phyloP scores from a whole-genome alignment of 2,329 filamentous ascomycete genomes.

The Fusarium secorum region DNA sequence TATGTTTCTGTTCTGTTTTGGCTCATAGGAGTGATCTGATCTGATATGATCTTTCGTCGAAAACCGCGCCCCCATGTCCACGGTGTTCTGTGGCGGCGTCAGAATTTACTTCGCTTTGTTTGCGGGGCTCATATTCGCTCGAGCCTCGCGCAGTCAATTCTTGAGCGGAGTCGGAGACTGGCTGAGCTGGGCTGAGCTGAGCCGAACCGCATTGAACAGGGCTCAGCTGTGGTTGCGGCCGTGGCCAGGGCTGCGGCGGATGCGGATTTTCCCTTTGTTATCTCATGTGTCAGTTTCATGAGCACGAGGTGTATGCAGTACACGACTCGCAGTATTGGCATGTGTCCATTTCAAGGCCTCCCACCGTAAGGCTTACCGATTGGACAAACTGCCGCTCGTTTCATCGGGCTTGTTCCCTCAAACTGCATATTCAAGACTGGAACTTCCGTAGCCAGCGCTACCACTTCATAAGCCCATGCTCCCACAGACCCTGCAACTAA shows the following conservation, averaged over 20 bases:
- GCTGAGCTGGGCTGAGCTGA: background rate
- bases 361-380: conserved; percentile 7
- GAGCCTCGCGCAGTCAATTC: background rate
- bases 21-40: background rate
- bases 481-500: background rate
- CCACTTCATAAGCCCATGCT: background rate
- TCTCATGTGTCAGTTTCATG: conserved; percentile 19
- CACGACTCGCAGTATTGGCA: conserved; percentile 19
- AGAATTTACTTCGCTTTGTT: conserved; percentile 22
- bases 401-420: background rate
- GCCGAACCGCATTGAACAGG: background rate
- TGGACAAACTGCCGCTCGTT: conserved; percentile 16
- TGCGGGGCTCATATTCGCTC: conserved; percentile 12
- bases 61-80: conserved; percentile 1
- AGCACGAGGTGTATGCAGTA: conserved; percentile 6
- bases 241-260: background rate
- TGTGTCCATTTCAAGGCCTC: conserved; percentile 12
- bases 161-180: background rate
- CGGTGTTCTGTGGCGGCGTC: conserved; percentile 14
- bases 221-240: background rate
- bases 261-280: conserved; percentile 1
- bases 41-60: conserved; percentile 4
- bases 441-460: background rate
- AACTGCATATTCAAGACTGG: conserved; percentile 22
- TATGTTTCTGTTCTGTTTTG: background rate